Evolutionary conservation across 441 rosid species (phyloP).

Genomic region (Populus tomentosa): DNA sequence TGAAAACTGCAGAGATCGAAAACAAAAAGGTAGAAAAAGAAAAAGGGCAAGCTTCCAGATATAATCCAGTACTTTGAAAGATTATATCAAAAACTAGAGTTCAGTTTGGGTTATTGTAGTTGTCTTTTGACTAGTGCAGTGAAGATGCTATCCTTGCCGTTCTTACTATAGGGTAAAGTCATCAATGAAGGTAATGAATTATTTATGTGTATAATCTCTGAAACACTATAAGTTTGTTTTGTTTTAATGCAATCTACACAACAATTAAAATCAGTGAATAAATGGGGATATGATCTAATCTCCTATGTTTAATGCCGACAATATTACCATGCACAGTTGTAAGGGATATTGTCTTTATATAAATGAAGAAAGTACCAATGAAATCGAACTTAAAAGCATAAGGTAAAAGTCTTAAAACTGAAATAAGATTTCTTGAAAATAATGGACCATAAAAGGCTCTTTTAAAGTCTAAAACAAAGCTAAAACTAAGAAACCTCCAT

Average conservation of each 20-base stretch:
- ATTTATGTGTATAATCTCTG: neutral
- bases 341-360: neutral
- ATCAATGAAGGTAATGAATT: conserved; percentile 5
- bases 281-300: conserved; percentile 12
- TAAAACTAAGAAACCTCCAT: neutral
- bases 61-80: too few species aligned
- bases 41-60: too few species aligned
- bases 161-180: neutral
- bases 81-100: too few species aligned
- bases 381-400: too few species aligned
- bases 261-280: neutral
- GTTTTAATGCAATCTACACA: conserved; percentile 4
- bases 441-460: neutral
- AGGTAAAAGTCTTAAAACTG: neutral
- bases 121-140: too few species aligned
- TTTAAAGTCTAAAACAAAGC: neutral
- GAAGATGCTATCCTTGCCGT: too few species aligned
- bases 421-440: neutral
- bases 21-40: too few species aligned
- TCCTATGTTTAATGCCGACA: neutral
- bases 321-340: neutral
- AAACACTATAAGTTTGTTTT: neutral
- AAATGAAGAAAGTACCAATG: neutral
- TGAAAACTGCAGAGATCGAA: neutral
- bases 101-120: too few species aligned